These are phyloP conservation scores for Pisolithus microcarpus DNA, from an alignment of 768 basidiomycete species.

Conservation along the genomic window DNA sequence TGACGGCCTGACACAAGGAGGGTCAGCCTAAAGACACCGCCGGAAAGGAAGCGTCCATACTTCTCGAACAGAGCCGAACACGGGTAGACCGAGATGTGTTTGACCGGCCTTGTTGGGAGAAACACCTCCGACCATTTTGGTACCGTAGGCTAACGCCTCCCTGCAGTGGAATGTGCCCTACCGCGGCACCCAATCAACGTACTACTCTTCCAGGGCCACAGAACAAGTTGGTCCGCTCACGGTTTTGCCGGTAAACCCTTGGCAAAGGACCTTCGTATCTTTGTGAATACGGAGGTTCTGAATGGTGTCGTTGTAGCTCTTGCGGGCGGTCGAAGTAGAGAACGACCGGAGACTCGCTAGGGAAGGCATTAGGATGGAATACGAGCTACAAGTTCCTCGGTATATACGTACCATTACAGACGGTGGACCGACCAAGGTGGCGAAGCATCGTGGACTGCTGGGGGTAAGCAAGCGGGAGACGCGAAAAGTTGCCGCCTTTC, in stretches of 20 bases:
- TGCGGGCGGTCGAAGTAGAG: slow-evolving; percentile 66
- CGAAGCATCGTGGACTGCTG: slow-evolving; percentile 42
- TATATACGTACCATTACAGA: slow-evolving; percentile 36
- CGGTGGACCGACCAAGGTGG: slow-evolving; percentile 52
- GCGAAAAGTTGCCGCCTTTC: neutral
- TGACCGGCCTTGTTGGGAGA: slow-evolving; percentile 95
- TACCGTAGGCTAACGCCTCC: slow-evolving; percentile 92
- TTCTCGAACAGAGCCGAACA: slow-evolving; percentile 89
- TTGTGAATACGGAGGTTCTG: slow-evolving; percentile 88
- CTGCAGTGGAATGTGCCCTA: slow-evolving; percentile 95
- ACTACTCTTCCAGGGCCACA: neutral
- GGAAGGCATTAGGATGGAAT: neutral
- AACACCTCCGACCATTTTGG: slow-evolving; percentile 96
- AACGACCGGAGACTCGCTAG: slow-evolving; percentile 72
- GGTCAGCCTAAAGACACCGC: neutral
- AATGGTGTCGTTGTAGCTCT: slow-evolving; percentile 83
- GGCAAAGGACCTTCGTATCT: slow-evolving; percentile 87
- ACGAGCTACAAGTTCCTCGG: neutral
- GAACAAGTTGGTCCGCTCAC: slow-evolving; percentile 32
- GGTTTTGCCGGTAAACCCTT: slow-evolving; percentile 96
- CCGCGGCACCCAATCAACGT: neutral
- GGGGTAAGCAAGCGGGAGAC: no score
- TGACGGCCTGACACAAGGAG: slow-evolving; percentile 59
- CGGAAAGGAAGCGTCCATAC: slow-evolving; percentile 32
- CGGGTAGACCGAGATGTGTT: slow-evolving; percentile 89